Percentiles rank a stretch among this genome's conserved stretches.
Evolutionary conservation across 2,329 filamentous ascomycete genomes (phyloP).

Genomic region (Trichoderma sp.): DNA sequence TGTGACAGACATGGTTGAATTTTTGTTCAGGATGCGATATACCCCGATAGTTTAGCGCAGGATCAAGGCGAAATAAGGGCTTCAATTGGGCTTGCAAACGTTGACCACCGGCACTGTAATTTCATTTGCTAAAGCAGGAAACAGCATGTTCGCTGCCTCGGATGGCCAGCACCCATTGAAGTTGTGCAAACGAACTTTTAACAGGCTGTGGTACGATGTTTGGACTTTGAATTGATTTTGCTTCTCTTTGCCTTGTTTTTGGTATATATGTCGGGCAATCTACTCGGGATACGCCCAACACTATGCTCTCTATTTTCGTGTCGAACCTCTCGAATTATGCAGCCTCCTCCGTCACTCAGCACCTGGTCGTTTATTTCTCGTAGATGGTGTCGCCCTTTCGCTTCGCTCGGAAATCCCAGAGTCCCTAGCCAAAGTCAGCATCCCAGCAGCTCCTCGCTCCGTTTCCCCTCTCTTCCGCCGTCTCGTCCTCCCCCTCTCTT

Average conservation of each 20-base stretch:
- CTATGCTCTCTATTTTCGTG: slow-evolving; percentile 37
- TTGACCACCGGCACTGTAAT: not conserved
- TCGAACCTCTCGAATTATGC: slow-evolving; percentile 47
- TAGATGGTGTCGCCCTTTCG: slow-evolving; percentile 79
- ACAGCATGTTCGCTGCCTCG: not conserved
- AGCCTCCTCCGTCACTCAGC: slow-evolving; percentile 31
- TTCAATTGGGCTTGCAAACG: not conserved
- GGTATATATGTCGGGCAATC: not conserved
- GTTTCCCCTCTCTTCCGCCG: not conserved
- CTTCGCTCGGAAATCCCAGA: slow-evolving; percentile 84
- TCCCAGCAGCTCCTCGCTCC: not conserved
- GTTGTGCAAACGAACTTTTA: not conserved
- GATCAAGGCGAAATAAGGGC: not conserved
- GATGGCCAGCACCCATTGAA: not conserved
- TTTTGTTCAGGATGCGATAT: slow-evolving; percentile 33
- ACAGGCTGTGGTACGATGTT: too few species aligned
- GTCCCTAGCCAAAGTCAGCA: slow-evolving; percentile 63
- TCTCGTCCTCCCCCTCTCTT: too few species aligned
- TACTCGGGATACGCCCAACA: not conserved
- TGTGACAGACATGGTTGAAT: not conserved
- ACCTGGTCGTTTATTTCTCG: slow-evolving; percentile 65
- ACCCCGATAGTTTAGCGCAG: slow-evolving; percentile 33
- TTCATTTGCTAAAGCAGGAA: not conserved
- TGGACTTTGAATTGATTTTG: too few species aligned
- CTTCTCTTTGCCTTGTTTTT: not conserved